Evolutionary conservation across 1,139 yeast genomes (phyloP).

Genomic region (Blastobotrys aristatus): DNA sequence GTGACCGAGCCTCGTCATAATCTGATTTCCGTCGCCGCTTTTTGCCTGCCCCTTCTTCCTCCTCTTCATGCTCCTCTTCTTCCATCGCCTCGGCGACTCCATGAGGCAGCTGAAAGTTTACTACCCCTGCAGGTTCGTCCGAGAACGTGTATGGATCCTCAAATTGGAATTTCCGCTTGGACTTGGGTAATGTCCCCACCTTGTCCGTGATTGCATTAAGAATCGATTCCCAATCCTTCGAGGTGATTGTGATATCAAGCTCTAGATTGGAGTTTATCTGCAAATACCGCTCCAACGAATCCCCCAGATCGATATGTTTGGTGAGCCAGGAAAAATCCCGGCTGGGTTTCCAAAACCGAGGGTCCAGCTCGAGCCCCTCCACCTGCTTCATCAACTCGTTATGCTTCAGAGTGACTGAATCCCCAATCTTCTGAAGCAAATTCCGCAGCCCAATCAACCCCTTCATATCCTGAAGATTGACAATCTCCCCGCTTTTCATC

Average conservation of each 20-base stretch:
- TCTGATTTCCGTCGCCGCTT: slow-evolving; percentile 11
- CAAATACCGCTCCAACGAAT: slow-evolving; percentile 4
- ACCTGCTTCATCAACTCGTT: slow-evolving; percentile 18
- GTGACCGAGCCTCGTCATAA: slow-evolving; percentile 13
- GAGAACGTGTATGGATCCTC: slow-evolving; percentile 29
- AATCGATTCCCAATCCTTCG: slow-evolving; percentile 29
- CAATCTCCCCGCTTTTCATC: slow-evolving; percentile 18
- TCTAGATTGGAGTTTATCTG: slow-evolving; percentile 9
- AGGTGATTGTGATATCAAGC: slow-evolving; percentile 21
- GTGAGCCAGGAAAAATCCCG: slow-evolving; percentile 23
- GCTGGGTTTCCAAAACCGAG: slow-evolving; percentile 6
- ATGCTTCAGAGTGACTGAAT: slow-evolving; percentile 20
- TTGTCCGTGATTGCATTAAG: slow-evolving; percentile 25
- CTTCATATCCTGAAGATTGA: slow-evolving; percentile 25
- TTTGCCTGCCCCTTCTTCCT: slow-evolving; percentile 1
- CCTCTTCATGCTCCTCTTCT: background rate
- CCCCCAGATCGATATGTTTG: slow-evolving; percentile 1
- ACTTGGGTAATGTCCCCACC: slow-evolving; percentile 17
- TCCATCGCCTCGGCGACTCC: slow-evolving; percentile 12
- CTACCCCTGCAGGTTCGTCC: slow-evolving; percentile 19
- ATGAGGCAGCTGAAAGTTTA: slow-evolving; percentile 26
- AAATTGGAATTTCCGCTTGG: slow-evolving; percentile 18
- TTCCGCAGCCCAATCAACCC: slow-evolving; percentile 24
- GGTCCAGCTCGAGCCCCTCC: slow-evolving; percentile 14
- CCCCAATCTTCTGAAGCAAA: slow-evolving; percentile 27